phyloP scores from a whole-genome alignment of 2,329 filamentous ascomycete genomes.

The Aspergillus awamori region DNA sequence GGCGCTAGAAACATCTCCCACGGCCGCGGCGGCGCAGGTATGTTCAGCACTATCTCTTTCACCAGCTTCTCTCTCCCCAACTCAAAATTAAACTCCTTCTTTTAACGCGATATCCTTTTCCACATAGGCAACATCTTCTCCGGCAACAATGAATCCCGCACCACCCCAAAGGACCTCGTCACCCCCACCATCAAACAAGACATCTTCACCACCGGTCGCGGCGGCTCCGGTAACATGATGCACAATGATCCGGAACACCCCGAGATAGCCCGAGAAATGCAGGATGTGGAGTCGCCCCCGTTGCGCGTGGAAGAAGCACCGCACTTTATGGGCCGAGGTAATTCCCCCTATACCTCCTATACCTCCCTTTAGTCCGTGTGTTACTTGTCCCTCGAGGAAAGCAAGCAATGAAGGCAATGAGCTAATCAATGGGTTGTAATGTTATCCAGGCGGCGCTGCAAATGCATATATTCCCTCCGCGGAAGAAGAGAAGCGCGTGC shows the following conservation, averaged over 20 bases:
- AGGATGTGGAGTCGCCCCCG: slow-evolving; percentile 71
- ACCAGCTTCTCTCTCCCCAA: background rate
- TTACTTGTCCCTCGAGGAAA: background rate
- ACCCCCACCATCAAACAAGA: slow-evolving; percentile 82
- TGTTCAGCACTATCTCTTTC: slow-evolving; percentile 16
- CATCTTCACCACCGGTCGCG: slow-evolving; percentile 87
- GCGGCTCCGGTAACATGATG: slow-evolving; percentile 87
- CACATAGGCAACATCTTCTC: slow-evolving; percentile 63
- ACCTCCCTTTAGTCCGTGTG: background rate
- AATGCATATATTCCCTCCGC: slow-evolving; percentile 36
- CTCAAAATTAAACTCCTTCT: too few species aligned
- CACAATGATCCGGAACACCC: slow-evolving; percentile 69
- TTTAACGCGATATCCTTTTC: background rate
- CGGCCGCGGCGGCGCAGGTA: slow-evolving; percentile 75
- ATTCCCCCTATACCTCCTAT: slow-evolving; percentile 9
- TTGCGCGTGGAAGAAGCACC: slow-evolving; percentile 42
- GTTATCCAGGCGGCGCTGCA: slow-evolving; percentile 36
- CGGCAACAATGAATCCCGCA: slow-evolving; percentile 54
- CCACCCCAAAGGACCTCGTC: slow-evolving; percentile 67
- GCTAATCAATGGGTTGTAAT: slow-evolving; percentile 6
- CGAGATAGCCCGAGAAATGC: slow-evolving; percentile 71
- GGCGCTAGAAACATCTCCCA: slow-evolving; percentile 56
- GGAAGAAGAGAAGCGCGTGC: slow-evolving; percentile 31
- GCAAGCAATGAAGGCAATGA: background rate
- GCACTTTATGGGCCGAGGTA: slow-evolving; percentile 50